Evolutionary conservation across 2,329 filamentous ascomycete species (phyloP), one percentile per base, ranked within the genome.

Genomic region (Colletotrichum theobromicola): DNA sequence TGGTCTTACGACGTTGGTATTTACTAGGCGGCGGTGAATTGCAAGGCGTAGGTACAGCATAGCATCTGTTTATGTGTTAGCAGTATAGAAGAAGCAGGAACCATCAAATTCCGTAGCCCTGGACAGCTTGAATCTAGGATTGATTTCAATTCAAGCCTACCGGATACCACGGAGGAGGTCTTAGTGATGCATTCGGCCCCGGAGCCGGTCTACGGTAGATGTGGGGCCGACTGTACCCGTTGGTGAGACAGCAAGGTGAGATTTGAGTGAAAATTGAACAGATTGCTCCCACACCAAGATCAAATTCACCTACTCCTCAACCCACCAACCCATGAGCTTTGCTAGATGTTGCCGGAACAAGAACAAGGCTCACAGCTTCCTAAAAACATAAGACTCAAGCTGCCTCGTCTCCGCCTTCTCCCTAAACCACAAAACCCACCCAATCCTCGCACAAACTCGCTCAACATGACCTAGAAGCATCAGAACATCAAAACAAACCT

Each of bases 101-200:
- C 0, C 2, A 21, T 21, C 18, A 6, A n/a, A 2, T 46, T 6
- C 1, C 0, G 10, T 18, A n/a, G 37, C 4, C 18, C 5, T 12
- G 2, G 10, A 46, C 0, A 12, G 3, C 5, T 8, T 46, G 5
- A 1, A 1, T 1, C 12, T 4, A 10, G 4, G 10, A 21, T 1
- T 46, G 18, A 46, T 4, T 4, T 4, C 5, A 4, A 46, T 13
- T 13, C 5, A 46, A 46, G 9, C 0, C 42, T 2, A 21, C 18
- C 10, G 1, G 0, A 4, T n/a, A 4, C 3, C 37, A 0, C 37
- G 37, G 1, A 21, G 21, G 3, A 46, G 0, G 10, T 9, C 42
- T 10, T 21, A n/a, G 2, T 4, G 4, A 12, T 0, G 37, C 18
- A 4, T n/a, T n/a, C 18, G 37, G 37, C 1, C 37, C 9, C 18